Evolutionary conservation across 2,329 filamentous ascomycete species (phyloP), one percentile per base, ranked within the genome.

Genomic region (Fusarium penzigii): DNA sequence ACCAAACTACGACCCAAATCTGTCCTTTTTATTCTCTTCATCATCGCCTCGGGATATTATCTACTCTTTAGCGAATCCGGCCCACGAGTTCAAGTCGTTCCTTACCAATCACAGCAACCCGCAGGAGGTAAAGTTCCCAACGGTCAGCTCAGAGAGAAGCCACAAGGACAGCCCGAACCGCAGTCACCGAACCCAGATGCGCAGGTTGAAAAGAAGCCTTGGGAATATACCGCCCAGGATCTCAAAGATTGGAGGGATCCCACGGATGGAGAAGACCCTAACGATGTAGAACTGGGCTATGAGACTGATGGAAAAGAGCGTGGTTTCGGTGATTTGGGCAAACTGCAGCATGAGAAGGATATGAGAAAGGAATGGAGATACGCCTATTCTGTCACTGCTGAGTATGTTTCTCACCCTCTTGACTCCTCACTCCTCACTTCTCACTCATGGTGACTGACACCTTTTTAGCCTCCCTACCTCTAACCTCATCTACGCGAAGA

Each of bases 401-500:
- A 73, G 73, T 76, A 69, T 66, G 75, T 71, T 17, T 25, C 12
- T 17, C 39, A 32, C 46, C 51, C 16, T 17, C 64, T 16, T 53
- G 55, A 39, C 29, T 6, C 32, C 13, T 14, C 46, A 17, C 13
- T 16, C n/a, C 5, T 29, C 40, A 29, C 29, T 6, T 29, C 13
- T 14, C 46, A 17, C 13, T 16, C n/a, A 5, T 29, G 40, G 25
- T 29, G 38, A n/a, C 5, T 46, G 42, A 54, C 58, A 81, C 77
- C 38, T 63, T 12, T 36, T n/a, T 17, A 60, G 57, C 48, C 60
- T 75, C 53, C 70, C 73, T 14, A 73, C 72, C 20, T 77, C 77
- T 13, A 78, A 80, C 51, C 73, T 76, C 9, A 75, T 85, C n/a
- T 85, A 82, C 61, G 81, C 81, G 17, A 81, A 78, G 49, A 84